Base-by-base conservation (phyloP, 768 basidiomycete genomes). In the Boletus eberwhitei region DNA sequence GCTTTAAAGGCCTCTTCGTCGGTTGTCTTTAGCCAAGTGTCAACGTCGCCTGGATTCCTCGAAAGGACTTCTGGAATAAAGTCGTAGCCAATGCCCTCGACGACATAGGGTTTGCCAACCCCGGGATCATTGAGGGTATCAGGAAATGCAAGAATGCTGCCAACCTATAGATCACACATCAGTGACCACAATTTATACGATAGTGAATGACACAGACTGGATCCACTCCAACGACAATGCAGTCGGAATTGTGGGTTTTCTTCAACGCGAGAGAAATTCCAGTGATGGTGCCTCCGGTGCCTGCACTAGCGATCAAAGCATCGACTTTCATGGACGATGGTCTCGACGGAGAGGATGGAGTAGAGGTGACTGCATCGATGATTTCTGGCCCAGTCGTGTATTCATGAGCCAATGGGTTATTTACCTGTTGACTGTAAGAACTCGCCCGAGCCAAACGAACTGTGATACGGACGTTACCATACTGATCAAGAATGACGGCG, bases 81-180 rank as follows among this genome's bases (percentile, higher is more conserved):
- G 70, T 96, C 93, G 62, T 94, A 93, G 26, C 97, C 97, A 50
- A 98, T 98, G n/a, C 97, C 97, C 69, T 99, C 97, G 21, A 98
- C 85, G 48, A 85, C 68, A 64, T 98, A 98, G 49, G 74, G 71
- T 21, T 58, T 38, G 11, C 80, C 85, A 39, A 69, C 71, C 48
- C 54, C 53, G 21, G 69, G 73, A 2, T 65, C 67, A 64, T 93
- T 93, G 45, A 93, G 74, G 17, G 65, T 57, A 38, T 84, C 80
- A 0, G 93, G 90, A 31, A 77, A 55, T 0, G 93, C 93, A 31
- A 98, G 84, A 53, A 96, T 81, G 61, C 94, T 97, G 39, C 96
- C 96, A 70, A 84, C 79, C 90, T 92, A 59, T n/a, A 37, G 7
- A 24, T 34, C 45, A 61, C 37, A 66, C 41, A 26, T 66, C 21